Conservation (phyloP, 2,329 filamentous ascomycete species). For the Talaromyces sp. region DNA sequence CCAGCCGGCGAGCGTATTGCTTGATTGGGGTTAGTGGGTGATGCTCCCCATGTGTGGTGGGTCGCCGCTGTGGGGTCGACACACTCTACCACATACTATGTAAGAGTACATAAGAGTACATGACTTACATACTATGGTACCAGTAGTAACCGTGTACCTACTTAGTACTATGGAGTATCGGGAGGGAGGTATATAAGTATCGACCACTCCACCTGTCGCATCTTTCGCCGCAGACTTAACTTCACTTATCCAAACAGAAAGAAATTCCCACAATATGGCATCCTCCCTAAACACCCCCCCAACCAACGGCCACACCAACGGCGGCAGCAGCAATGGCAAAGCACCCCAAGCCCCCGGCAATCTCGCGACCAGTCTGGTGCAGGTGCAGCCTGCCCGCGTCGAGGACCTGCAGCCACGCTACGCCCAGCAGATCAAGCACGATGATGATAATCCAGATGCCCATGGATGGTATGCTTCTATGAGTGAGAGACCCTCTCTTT, state of each 20-base stretch:
- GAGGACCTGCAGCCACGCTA: constrained; percentile 84
- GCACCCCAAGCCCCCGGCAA: constrained; percentile 33
- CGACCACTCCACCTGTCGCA: background rate
- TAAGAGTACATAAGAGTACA: no score
- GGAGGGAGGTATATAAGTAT: background rate
- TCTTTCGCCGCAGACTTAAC: background rate
- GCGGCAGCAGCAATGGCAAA: constrained; percentile 30
- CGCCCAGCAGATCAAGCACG: constrained; percentile 59
- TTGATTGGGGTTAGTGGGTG: background rate
- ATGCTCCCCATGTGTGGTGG: background rate
- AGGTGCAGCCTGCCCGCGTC: constrained; percentile 72
- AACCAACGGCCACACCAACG: background rate
- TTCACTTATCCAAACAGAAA: background rate
- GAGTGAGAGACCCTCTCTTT: constrained; percentile 55
- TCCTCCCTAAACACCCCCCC: background rate
- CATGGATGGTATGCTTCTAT: constrained; percentile 88
- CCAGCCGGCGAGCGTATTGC: constrained; percentile 1
- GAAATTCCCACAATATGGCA: background rate
- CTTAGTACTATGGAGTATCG: no score
- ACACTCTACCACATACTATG: no score
- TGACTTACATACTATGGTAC: no score
- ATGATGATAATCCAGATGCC: constrained; percentile 62
- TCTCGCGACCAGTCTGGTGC: constrained; percentile 53
- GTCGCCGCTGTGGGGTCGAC: constrained; percentile 1
- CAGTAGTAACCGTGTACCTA: no score